Percentiles rank a stretch among this genome's conserved stretches.
phyloP scores from a whole-genome alignment of 345 rosid species.

The Hibiscus mutabilis region DNA sequence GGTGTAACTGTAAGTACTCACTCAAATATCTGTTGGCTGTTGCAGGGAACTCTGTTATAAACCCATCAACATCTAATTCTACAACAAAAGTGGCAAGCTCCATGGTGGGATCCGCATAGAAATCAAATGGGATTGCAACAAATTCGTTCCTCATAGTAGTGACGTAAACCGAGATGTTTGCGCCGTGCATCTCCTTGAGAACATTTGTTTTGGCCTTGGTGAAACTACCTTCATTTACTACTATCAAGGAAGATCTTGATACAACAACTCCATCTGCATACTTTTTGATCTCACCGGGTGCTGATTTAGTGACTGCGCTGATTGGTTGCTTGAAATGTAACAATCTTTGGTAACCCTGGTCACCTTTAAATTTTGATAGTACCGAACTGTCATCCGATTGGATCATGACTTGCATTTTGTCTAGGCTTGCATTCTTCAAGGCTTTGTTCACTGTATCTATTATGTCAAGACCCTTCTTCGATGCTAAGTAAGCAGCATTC shows the following conservation, averaged over 20 bases:
- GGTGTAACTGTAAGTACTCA: constrained; percentile 24
- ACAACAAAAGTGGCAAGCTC: constrained; percentile 59
- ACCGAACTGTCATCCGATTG: constrained; percentile 77
- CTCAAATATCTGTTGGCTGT: constrained; percentile 66
- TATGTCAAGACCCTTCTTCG: constrained; percentile 62
- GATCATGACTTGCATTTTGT: constrained; percentile 66
- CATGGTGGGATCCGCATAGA: constrained; percentile 52
- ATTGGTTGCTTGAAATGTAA: constrained; percentile 37
- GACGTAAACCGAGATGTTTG: constrained; percentile 61
- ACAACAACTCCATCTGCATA: constrained; percentile 55
- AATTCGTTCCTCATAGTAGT: constrained; percentile 58
- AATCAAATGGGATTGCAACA: constrained; percentile 56
- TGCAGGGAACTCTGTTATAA: constrained; percentile 70
- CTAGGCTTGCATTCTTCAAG: constrained; percentile 52
- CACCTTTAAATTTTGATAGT: constrained; percentile 37
- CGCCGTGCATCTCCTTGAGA: constrained; percentile 47
- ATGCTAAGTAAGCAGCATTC: constrained; percentile 85
- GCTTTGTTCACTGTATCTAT: constrained; percentile 44
- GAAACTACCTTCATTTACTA: constrained; percentile 21
- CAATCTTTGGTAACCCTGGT: constrained; percentile 49
- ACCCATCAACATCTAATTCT: constrained; percentile 52
- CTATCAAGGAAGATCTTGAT: constrained; percentile 34
- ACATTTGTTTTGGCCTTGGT: constrained; percentile 36
- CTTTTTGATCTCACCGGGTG: constrained; percentile 60
- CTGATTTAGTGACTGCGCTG: constrained; percentile 42